Base-by-base conservation (phyloP, 768 basidiomycete species). In the Hericium rajendrae region DNA sequence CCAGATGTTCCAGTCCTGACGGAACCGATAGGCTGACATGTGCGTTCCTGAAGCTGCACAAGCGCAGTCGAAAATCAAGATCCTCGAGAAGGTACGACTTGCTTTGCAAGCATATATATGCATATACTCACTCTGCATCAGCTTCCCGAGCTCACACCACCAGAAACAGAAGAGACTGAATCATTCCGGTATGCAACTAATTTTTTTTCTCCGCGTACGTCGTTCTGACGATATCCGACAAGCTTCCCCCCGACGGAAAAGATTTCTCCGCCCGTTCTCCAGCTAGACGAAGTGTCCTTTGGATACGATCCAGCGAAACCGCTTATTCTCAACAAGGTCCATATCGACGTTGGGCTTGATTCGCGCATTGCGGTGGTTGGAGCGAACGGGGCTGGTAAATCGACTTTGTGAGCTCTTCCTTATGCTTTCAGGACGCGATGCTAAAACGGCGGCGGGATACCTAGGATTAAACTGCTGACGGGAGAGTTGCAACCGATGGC, bases 181-280 rank as follows among this genome's bases (percentile, higher is more conserved):
- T 86, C 79, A 38, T 99, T 99, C 81, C 94, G 84, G 85, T 89
- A 59, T 18, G 74, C 57, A 55, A 1, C 6, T 28, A 28, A 20
- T 51, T 16, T n/a, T 24, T 16, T 15, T 28, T 20, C 18, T 38
- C 18, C 16, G 46, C n/a, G 1, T 8, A 4, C 26, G 8, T 9
- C 5, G 16, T 1, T 13, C 32, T 32, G 32, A 32, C 22, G 3
- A 18, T 48, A 38, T 46, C 41, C 55, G 26, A 32, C 37, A 37
- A 91, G 90, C 65, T 91, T 99, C 79, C 92, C 93, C 1, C 94
- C 97, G 58, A 84, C 93, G 6, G 97, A 98, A 67, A 98, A 98
- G 74, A 91, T 98, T 64, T 94, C 97, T 4, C 94, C 97, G 6
- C 97, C 97, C 0, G 72, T 98, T 13, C 76, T 99, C 16, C 97